Evolutionary conservation across 768 basidiomycete genomes (phyloP), one percentile per base, ranked within the genome.

Genomic region (Leucogyrophana mollusca): DNA sequence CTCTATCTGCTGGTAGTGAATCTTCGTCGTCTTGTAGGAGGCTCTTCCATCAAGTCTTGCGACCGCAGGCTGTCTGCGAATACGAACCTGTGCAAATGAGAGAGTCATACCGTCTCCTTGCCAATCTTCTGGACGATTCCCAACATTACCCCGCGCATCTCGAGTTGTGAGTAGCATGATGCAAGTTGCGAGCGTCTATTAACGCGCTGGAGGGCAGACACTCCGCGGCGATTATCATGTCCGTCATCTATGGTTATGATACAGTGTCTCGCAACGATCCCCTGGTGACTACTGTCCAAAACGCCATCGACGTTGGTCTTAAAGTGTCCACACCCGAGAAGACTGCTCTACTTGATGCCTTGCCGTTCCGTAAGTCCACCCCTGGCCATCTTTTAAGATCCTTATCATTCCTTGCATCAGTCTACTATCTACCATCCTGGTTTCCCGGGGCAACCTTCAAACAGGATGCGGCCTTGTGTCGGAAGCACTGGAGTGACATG

Each of bases 341-440:
- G 13, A 51, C 9, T 21, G 21, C 24, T 20, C 20, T 40, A 6
- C 10, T 40, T 20, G 38, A 40, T 10, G 24, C 38, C 3, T 40
- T 40, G 16, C 38, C 38, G 7, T 40, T 40, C 38, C 1, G 38
- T 40, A 40, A 5, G 3, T 11, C 20, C 7, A 33, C 24, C 37
- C 30, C 25, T 40, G 38, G 16, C 20, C 46, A 14, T 50, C 21
- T 34, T 10, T 36, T 3, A 13, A n/a, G 14, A 35, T 32, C 11
- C 22, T 17, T 43, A 38, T 27, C 17, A 0, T 30, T 44, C 2
- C 11, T 22, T 0, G 30, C 18, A 35, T 42, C 37, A 62, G 62
- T 64, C 14, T 16, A 58, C 34, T 51, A 42, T 17, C 39, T 64
- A 5, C 62, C 62, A 20, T 38, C 50, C 7, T 63, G 62, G 62